Conservation (phyloP, 176 grass and related monocot genomes). For the Lolium multiflorum region DNA sequence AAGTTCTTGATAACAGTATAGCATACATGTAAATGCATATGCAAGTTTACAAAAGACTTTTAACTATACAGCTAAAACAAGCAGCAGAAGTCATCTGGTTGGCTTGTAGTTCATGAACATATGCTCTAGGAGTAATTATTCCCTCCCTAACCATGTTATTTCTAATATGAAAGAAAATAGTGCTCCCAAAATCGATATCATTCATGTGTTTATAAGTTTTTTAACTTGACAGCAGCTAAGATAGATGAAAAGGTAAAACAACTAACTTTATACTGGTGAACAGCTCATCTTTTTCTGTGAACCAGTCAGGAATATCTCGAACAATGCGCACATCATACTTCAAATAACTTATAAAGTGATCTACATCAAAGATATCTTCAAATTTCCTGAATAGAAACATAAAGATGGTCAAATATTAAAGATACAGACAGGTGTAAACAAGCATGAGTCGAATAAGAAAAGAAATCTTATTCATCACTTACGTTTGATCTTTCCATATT, state of each 20-base stretch:
- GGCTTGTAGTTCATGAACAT: not conserved
- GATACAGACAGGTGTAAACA: not conserved
- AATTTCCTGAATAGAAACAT: slow-evolving; percentile 85
- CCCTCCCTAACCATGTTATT: not conserved
- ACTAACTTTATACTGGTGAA: slow-evolving; percentile 96
- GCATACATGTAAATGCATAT: slow-evolving; percentile 5
- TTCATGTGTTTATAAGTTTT: slow-evolving; percentile 13
- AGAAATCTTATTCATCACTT: slow-evolving; percentile 35
- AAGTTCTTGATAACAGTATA: not conserved
- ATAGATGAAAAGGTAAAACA: slow-evolving; percentile 30
- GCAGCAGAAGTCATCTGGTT: slow-evolving; percentile 5
- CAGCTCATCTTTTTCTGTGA: slow-evolving; percentile 92
- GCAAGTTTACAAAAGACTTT: too few species aligned
- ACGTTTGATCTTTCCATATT: slow-evolving; percentile 99
- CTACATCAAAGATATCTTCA: slow-evolving; percentile 99
- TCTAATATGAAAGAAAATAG: slow-evolving; percentile 4
- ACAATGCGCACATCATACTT: too few species aligned
- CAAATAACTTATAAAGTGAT: slow-evolving; percentile 96
- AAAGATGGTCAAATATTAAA: slow-evolving; percentile 51
- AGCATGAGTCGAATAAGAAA: not conserved
- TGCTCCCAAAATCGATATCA: slow-evolving; percentile 1
- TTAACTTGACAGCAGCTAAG: not conserved
- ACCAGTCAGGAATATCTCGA: slow-evolving; percentile 97
- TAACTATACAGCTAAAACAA: too few species aligned
- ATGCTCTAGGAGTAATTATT: not conserved